Evolutionary conservation across 805 yeast species (phyloP).

Genomic region (Zygosaccharomyces gambellarensis): DNA sequence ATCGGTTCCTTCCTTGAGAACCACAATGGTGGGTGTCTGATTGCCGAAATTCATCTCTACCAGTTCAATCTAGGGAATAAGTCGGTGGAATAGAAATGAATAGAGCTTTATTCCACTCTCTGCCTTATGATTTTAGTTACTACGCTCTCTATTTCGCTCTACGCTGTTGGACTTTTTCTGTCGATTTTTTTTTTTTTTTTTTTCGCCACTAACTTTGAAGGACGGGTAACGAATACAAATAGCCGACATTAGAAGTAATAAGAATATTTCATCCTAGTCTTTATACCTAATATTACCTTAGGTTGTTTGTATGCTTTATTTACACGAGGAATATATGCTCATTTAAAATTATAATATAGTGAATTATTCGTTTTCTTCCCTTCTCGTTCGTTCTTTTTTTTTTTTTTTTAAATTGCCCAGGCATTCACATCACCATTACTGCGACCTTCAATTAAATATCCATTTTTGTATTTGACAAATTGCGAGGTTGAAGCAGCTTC

Average conservation of each 20-base stretch:
- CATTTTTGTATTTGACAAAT: conserved; percentile 51
- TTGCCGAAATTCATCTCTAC: conserved; percentile 73
- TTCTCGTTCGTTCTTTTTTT: neutral
- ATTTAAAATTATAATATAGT: too few relatives aligned
- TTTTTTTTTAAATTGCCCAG: conserved; percentile 48
- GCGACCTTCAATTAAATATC: conserved; percentile 64
- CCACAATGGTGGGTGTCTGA: conserved; percentile 97
- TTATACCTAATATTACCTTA: too few relatives aligned
- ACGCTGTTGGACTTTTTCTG: neutral
- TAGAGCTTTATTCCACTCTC: neutral
- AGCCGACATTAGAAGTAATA: neutral
- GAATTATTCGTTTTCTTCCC: neutral
- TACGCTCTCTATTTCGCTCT: neutral
- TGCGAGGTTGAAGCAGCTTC: conserved; percentile 35
- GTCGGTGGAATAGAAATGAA: neutral
- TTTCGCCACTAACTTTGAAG: conserved; percentile 1
- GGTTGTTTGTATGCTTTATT: neutral
- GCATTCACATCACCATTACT: conserved; percentile 54
- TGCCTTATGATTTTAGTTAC: neutral
- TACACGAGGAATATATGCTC: conserved; percentile 6
- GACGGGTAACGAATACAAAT: neutral
- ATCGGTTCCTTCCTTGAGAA: conserved; percentile 96
- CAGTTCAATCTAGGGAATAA: neutral
- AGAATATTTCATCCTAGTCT: neutral
- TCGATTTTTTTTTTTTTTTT: neutral